These are phyloP conservation scores for Citrus hindsii DNA, from an alignment of 345 rosid genomes.

Conservation along the genomic window DNA sequence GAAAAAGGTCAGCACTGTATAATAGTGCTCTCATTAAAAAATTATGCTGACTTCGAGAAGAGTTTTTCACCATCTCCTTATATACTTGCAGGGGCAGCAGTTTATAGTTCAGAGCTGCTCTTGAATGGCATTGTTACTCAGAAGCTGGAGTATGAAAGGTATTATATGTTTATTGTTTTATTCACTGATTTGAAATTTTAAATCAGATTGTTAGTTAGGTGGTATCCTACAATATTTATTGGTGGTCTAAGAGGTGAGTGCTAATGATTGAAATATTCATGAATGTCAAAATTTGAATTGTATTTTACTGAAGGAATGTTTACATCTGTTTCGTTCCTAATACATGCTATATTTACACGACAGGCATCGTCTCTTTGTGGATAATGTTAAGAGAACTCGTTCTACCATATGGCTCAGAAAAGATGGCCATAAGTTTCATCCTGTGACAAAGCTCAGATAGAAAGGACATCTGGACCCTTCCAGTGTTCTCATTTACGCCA, in stretches of 20 bases:
- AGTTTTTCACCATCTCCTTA: not conserved
- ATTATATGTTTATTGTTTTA: not conserved
- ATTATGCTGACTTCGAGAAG: not conserved
- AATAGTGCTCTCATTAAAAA: not conserved
- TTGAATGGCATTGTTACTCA: conserved; percentile 86
- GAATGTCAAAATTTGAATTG: not conserved
- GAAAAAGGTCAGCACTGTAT: conserved; percentile 53
- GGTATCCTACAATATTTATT: not conserved
- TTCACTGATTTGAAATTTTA: not conserved
- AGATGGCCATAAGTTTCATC: conserved; percentile 42
- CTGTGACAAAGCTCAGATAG: conserved; percentile 32
- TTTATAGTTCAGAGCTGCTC: conserved; percentile 82
- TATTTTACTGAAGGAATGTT: not conserved
- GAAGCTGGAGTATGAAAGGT: conserved; percentile 88
- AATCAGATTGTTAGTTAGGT: not conserved
- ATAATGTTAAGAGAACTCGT: conserved; percentile 66
- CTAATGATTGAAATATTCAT: not conserved
- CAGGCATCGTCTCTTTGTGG: conserved; percentile 74
- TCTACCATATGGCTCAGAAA: conserved; percentile 70
- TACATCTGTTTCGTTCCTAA: not conserved
- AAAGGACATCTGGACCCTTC: not conserved
- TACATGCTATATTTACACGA: not conserved
- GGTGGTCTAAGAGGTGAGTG: not conserved
- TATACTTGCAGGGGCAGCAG: conserved; percentile 54
- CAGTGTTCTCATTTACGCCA: not conserved